Percentiles rank a stretch among this genome's conserved stretches.
phyloP scores from a whole-genome alignment of 2,329 filamentous ascomycete species.

The Ascosphaera apis region DNA sequence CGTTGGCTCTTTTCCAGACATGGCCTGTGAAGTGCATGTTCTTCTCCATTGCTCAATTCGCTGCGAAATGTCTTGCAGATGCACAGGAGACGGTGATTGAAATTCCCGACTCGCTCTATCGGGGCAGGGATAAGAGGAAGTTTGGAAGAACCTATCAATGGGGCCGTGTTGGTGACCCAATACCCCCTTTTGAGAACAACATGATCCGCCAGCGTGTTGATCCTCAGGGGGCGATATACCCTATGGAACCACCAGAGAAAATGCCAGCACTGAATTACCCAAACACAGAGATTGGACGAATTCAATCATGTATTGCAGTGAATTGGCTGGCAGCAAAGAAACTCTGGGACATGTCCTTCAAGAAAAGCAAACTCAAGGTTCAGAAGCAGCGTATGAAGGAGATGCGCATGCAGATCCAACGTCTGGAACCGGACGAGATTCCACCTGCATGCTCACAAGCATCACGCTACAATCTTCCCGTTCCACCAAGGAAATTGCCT shows the following conservation, averaged over 20 bases:
- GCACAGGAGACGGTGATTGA: constrained; percentile 63
- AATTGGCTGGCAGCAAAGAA: constrained; percentile 63
- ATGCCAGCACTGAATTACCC: constrained; percentile 44
- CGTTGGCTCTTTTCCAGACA: constrained; percentile 83
- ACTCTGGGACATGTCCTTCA: constrained; percentile 51
- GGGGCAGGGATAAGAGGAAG: constrained; percentile 39
- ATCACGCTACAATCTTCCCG: constrained; percentile 10
- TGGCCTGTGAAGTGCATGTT: constrained; percentile 95
- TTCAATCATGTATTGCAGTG: constrained; percentile 55
- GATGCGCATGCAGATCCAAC: constrained; percentile 45
- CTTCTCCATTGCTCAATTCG: constrained; percentile 74
- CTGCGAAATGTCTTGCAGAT: constrained; percentile 68
- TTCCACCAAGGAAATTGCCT: neutral
- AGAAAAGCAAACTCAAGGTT: constrained; percentile 43
- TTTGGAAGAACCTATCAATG: neutral
- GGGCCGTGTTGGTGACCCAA: constrained; percentile 44
- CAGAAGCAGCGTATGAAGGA: constrained; percentile 54
- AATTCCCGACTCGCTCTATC: constrained; percentile 34
- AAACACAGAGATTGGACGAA: constrained; percentile 44
- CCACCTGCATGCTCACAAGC: constrained; percentile 72
- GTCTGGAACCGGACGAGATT: constrained; percentile 45
- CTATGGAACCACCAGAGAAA: constrained; percentile 39
- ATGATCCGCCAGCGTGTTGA: constrained; percentile 87
- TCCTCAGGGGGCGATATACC: constrained; percentile 49
- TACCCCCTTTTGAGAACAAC: constrained; percentile 57